phyloP scores from a whole-genome alignment of 1,284 basidiomycete species.

The Heterobasidion irregulare region DNA sequence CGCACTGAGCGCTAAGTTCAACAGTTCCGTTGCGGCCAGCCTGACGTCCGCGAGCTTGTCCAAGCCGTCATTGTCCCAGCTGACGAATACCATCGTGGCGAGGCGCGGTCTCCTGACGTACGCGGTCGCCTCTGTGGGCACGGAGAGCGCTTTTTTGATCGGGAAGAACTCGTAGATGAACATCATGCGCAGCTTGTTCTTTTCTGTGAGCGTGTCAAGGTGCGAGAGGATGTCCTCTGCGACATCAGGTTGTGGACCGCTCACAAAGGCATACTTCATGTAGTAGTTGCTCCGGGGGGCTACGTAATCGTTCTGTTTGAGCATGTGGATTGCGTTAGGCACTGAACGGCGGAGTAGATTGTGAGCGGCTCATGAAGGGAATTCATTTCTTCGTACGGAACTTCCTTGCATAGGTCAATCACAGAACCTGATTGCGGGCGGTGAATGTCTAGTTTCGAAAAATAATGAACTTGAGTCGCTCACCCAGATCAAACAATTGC shows the following conservation, averaged over 20 bases:
- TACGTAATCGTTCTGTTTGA: constrained; percentile 12
- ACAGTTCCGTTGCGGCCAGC: constrained; percentile 2
- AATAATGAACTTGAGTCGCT: too few species aligned
- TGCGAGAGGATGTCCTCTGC: constrained; percentile 1
- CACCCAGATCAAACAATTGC: constrained; percentile 32
- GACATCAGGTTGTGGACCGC: constrained; percentile 3
- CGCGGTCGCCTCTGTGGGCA: constrained; percentile 28
- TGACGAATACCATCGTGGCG: constrained; percentile 5
- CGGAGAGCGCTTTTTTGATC: constrained; percentile 26
- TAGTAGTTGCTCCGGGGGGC: constrained; percentile 14
- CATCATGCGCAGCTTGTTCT: constrained; percentile 4
- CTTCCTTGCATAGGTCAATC: constrained; percentile 27
- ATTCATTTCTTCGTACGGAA: constrained; percentile 38
- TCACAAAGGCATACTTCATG: constrained; percentile 12
- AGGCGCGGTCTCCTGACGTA: constrained; percentile 3
- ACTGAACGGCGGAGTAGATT: too few species aligned
- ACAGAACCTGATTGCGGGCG: constrained; percentile 26
- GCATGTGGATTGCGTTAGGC: neutral
- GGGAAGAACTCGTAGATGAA: constrained; percentile 33
- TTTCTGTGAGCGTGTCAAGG: neutral
- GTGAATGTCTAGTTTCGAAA: too few species aligned
- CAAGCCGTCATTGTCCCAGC: neutral
- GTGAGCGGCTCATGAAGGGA: constrained; percentile 9
- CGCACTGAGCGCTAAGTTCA: neutral
- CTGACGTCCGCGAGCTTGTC: constrained; percentile 5